Conservation (phyloP, 1,284 basidiomycete species). For the Rhodotorula sp. region DNA sequence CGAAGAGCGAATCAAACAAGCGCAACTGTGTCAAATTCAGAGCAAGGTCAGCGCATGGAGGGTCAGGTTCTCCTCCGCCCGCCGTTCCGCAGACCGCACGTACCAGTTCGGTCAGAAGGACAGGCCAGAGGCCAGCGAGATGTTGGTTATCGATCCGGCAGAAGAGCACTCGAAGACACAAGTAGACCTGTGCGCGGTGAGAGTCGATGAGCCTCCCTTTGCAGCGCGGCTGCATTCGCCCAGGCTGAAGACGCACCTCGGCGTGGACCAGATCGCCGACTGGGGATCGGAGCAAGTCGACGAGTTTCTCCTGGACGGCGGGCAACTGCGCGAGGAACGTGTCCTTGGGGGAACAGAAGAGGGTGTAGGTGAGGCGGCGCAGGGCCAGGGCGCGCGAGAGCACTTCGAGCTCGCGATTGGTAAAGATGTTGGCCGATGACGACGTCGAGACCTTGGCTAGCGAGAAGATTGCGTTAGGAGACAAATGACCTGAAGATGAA, state of each 20-base stretch:
- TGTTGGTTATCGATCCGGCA: conserved; percentile 91
- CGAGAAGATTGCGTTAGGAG: neutral
- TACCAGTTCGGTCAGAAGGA: conserved; percentile 87
- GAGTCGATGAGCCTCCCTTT: too few species aligned
- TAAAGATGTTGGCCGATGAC: conserved; percentile 93
- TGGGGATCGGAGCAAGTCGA: conserved; percentile 79
- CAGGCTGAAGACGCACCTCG: conserved; percentile 60
- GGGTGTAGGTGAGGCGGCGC: conserved; percentile 78
- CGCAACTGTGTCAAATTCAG: conserved; percentile 50
- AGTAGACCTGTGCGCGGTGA: conserved; percentile 59
- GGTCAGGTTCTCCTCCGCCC: too few species aligned
- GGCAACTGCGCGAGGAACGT: conserved; percentile 87
- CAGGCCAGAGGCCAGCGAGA: conserved; percentile 94
- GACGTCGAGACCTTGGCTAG: conserved; percentile 77
- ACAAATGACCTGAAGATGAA: neutral
- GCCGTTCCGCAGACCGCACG: conserved; percentile 41
- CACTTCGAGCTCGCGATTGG: conserved; percentile 92
- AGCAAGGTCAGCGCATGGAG: neutral
- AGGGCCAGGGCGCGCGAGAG: conserved; percentile 82
- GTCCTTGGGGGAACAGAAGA: conserved; percentile 84
- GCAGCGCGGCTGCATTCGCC: neutral
- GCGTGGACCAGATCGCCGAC: conserved; percentile 82
- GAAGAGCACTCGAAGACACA: conserved; percentile 86
- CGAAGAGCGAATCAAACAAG: conserved; percentile 58
- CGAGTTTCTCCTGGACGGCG: conserved; percentile 91